These are phyloP conservation scores for Trametes cinnabarina DNA, from an alignment of 768 basidiomycete species.

Conservation along the genomic window DNA sequence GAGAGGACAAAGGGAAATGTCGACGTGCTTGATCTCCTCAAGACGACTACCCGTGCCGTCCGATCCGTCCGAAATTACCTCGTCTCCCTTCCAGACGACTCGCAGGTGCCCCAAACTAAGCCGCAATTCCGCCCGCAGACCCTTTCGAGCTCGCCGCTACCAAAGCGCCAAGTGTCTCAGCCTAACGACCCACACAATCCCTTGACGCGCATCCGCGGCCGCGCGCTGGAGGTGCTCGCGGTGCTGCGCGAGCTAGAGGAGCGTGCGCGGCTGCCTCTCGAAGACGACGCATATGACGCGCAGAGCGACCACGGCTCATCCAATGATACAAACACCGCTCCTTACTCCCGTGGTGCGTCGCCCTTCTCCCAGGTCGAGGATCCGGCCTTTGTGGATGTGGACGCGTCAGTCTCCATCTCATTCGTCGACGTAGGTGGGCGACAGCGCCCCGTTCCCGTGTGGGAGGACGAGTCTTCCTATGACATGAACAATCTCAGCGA, in stretches of 20 bases:
- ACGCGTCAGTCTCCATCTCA: conserved; percentile 65
- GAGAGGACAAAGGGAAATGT: conserved; percentile 28
- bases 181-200: conserved; percentile 50
- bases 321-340: conserved; percentile 29
- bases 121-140: conserved; percentile 53
- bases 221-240: conserved; percentile 81
- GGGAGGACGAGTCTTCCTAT: conserved; percentile 68
- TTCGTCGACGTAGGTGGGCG: conserved; percentile 68
- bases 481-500: conserved; percentile 47
- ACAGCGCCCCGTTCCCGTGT: conserved; percentile 66
- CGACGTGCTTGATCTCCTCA: conserved; percentile 70
- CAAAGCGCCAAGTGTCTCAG: conserved; percentile 36
- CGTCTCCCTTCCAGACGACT: conserved; percentile 77
- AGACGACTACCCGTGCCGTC: conserved; percentile 77
- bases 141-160: conserved; percentile 33
- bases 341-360: conserved; percentile 19
- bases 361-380: conserved; percentile 27
- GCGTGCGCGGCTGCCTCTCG: conserved; percentile 66
- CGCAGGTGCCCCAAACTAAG: conserved; percentile 35
- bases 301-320: conserved; percentile 63
- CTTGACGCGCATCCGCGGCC: conserved; percentile 65
- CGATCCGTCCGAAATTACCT: conserved; percentile 84
- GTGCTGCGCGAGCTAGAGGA: conserved; percentile 82
- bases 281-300: conserved; percentile 80
- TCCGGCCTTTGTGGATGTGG: conserved; percentile 43